These are phyloP conservation scores for Xylariaceae sp. DNA, from an alignment of 2,329 filamentous ascomycete species.

Conservation along the genomic window DNA sequence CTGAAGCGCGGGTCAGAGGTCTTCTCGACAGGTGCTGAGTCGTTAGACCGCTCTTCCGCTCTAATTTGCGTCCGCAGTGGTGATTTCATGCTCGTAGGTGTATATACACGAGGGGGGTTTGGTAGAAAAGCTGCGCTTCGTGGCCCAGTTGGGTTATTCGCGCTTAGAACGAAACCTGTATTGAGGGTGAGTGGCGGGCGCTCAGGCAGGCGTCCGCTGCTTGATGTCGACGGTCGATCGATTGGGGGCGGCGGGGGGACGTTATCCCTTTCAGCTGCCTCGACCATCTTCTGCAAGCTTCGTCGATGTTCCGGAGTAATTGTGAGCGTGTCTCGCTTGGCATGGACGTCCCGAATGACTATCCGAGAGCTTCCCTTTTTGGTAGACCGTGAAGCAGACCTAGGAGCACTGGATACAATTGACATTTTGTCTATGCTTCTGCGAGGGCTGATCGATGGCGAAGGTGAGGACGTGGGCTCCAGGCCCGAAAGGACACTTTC, in stretches of 20 bases:
- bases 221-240: constrained; percentile 23
- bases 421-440: constrained; percentile 35
- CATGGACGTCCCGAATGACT: constrained; percentile 43
- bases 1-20: neutral
- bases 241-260: neutral
- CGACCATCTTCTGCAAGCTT: constrained; percentile 46
- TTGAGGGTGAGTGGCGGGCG: constrained; percentile 18
- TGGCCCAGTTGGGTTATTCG: constrained; percentile 8
- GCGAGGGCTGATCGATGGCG: constrained; percentile 38
- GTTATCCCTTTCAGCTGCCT: constrained; percentile 23
- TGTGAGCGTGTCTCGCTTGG: constrained; percentile 47
- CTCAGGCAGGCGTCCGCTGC: constrained; percentile 13
- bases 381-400: neutral
- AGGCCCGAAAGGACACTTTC: constrained; percentile 19
- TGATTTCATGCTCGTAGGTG: constrained; percentile 6
- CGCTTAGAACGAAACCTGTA: constrained; percentile 5
- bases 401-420: constrained; percentile 18
- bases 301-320: constrained; percentile 40
- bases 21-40: neutral
- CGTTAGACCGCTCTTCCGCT: neutral
- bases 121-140: constrained; percentile 16
- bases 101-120: constrained; percentile 9
- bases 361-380: constrained; percentile 27
- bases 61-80: constrained; percentile 7
- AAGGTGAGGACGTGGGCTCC: constrained; percentile 36